Evolutionary conservation across 495 filamentous ascomycete species (phyloP), one percentile per base, ranked within the genome.

Genomic region (Lophiotrema nucula): DNA sequence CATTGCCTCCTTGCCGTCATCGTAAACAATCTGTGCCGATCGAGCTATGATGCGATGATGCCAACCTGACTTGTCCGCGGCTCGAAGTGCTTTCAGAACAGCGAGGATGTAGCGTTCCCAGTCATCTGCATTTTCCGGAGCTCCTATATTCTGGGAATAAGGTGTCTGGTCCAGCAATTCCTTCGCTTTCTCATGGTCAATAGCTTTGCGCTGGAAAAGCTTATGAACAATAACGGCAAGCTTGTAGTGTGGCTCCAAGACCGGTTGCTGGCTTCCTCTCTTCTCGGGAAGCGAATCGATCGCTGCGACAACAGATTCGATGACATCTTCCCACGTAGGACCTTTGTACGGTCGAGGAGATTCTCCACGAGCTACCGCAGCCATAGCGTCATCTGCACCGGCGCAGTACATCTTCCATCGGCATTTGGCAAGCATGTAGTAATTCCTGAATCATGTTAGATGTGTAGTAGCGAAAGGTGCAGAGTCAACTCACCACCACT

Each of bases 181-280:
- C 49, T 75, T 76, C 35, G 74, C 86, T 33, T 79, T 74, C 19
- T 74, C 59, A 10, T 79, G 73, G 72, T 80, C 47, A 50, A 78
- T 60, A 4, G 58, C 62, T 28, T 46, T 63, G 10, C 61, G 50
- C 12, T 62, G 68, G 6, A 95, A 88, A 3, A 96, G 76, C 68
- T 97, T 97, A 72, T 95, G 84, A 11, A 90, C 77, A 47, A 93
- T 77, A 13, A 90, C 92, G 23, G 95, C 79, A 24, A 97, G 85
- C 72, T 97, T 97, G 73, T 96, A 97, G 67, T 97, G 92, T 13
- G 93, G 95, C 69, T 97, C 93, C 22, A 99, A 81, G 19, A 95
- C 88, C 0, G 89, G 91, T 57, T 97, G 90, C 53, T 81, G 79
- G 22, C 83, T 86, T 61, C 93, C 86, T 48, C 81, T 86, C 19